Evolutionary conservation across 2,329 filamentous ascomycete genomes (phyloP), one percentile per base, ranked within the genome.

Genomic region (Periconia sp.): DNA sequence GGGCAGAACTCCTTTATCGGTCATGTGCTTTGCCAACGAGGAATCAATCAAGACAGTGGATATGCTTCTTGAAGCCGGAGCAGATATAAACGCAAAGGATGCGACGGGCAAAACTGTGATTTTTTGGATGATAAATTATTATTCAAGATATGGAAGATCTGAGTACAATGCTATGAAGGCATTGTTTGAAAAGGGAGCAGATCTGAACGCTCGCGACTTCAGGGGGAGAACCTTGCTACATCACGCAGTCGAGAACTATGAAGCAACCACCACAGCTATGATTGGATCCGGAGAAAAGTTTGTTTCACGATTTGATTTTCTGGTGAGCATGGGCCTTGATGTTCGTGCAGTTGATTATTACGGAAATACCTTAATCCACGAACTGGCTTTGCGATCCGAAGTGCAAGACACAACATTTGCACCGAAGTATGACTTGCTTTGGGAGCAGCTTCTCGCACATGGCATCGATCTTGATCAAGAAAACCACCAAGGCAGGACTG

Each of bases 51-150:
- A 28, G 21, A 4, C 54, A 12, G 38, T 67, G 5, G 22, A 38
- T n/a, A 3, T 54, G 7, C 40, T 68, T 11, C n/a, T 65, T 2
- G 34, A 53, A 4, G 40, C 49, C 3, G 62, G 59, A 5, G 59
- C 55, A 3, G 49, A 68, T 33, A 32, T 61, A n/a, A 44, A 65
- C 35, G 50, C 37, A 19, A 48, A 6, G 59, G 50, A 35, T 36
- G 38, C 5, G 11, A 36, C 6, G 33, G 45, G 40, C 11, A 28
- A 31, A 19, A 52, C 47, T 18, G 11, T 43, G 11, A n/a, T 43
- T 13, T 38, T 18, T 22, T 26, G 16, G 1, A 26, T 12, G 5
- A 22, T 30, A 6, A 11, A 4, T 6, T 8, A n/a, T 5, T 3
- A 2, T 10, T 38, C 19, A 10, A 22, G 9, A n/a, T n/a, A n/a